Conservation (phyloP, 441 rosid genomes). For the Melastoma candidum region DNA sequence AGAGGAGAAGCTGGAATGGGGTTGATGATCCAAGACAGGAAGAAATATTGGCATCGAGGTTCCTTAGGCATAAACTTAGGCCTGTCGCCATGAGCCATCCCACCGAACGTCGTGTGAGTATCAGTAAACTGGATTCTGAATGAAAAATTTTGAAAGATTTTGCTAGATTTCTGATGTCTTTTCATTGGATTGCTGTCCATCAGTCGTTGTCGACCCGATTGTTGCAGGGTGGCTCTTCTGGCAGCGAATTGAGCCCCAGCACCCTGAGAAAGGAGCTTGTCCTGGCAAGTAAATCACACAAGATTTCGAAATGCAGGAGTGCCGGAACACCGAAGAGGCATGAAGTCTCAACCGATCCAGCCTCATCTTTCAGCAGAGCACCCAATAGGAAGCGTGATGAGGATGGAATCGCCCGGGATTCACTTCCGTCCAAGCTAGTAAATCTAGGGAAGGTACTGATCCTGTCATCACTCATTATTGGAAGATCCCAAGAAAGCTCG, state of each 20-base stretch:
- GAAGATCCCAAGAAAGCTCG: not conserved
- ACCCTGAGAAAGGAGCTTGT: conserved; percentile 18
- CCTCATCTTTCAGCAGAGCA: conserved; percentile 4
- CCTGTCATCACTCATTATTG: not conserved
- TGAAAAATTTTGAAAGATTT: too few relatives aligned
- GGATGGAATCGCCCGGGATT: conserved; percentile 37
- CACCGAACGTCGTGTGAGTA: conserved; percentile 20
- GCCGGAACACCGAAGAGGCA: conserved; percentile 14
- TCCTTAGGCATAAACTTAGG: conserved; percentile 26
- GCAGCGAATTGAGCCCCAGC: conserved; percentile 20
- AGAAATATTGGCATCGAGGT: conserved; percentile 21
- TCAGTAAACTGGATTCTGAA: not conserved
- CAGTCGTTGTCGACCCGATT: conserved; percentile 27
- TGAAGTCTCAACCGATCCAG: conserved; percentile 17
- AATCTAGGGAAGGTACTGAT: conserved; percentile 50
- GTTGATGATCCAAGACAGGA: conserved; percentile 13
- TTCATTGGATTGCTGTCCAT: not conserved
- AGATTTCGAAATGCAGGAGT: conserved; percentile 7
- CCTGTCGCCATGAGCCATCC: conserved; percentile 8
- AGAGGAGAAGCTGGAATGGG: conserved; percentile 48
- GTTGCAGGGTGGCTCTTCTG: conserved; percentile 25
- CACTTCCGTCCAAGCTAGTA: conserved; percentile 42
- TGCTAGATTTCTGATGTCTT: too few relatives aligned
- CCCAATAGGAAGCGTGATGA: conserved; percentile 22
- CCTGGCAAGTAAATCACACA: conserved; percentile 14